Evolutionary conservation across 225 moss, liverwort and hornwort species (phyloP), one percentile per base, ranked within the genome.

Genomic region (Physcomitrellopsis africana): DNA sequence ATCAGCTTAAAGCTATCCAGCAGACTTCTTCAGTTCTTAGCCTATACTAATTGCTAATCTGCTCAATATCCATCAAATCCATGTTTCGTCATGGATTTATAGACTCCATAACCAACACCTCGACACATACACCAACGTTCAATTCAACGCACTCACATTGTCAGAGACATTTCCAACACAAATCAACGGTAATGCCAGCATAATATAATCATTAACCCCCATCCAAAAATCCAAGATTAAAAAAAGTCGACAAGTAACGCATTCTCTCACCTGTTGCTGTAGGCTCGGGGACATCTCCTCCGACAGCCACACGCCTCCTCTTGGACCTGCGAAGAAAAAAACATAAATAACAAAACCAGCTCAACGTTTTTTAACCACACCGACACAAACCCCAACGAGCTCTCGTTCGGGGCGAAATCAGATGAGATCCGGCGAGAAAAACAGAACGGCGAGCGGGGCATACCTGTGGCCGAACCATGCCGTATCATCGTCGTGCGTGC

Each of bases 401-500:
- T 42, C 14, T 27, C 44, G 68, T 62, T 60, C 26, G 15, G 14
- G 60, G 56, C 58, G 53, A 48, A 61, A 82, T 1, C 0, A 49
- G 1, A 55, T 49, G 67, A 78, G 66, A 77, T 16, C 47, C 47
- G 51, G 51, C 64, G 42, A 69, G 5, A 37, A n/a, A 19, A 43
- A 63, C 68, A 23, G 57, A 26, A 13, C 49, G 46, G 69, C 59
- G 37, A 76, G 32, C 32, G 51, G 22, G 14, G 32, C 77, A 6
- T 52, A 96, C 96, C 96, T 83, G 76, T 93, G 96, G 27, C 93
- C 95, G 41, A 96, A 93, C 95, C 95, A 96, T 49, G 85, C 93
- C 69, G 91, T 92, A 44, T 96, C 96, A 12, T 96, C 96, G 57
- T 96, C 93, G 16, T 87, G 83, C 19, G 91, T 82, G 45, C 90